Base-by-base conservation (phyloP, 2,329 filamentous ascomycete species). In the Colletotrichum noveboracense region DNA sequence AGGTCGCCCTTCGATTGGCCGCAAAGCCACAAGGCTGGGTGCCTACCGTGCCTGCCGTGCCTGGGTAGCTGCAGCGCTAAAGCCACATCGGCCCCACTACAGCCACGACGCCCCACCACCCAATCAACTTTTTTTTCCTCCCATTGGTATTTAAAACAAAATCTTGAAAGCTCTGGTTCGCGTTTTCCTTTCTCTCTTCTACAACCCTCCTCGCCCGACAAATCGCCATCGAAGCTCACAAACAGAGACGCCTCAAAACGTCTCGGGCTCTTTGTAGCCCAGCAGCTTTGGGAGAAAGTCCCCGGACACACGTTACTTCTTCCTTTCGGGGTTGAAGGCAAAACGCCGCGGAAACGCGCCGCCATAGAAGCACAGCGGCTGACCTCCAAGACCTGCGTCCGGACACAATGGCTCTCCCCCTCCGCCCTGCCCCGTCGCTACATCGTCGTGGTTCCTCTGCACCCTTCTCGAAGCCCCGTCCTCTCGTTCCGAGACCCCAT, bases 171-270 rank as follows among this genome's bases (percentile, higher is more conserved):
- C 43, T 52, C 58, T 24, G 26, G 28, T 61, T 32, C 32, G 2
- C 5, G 4, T n/a, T 78, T 80, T 79, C 72, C 78, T 82, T 80
- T 77, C 83, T 84, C 83, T 84, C 82, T 84, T 82, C 84, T 84
- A 83, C 87, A 88, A 91, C 92, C 93, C 93, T 94, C 93, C 95
- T 98, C 96, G 96, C 91, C 96, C 95, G 92, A 98, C 95, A 95
- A 95, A 98, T 98, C 96, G 96, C 96, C 94, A 93, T 98, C 96
- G 94, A 98, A 98, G 96, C 96, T 95, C 88, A 96, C 95, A 94
- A 88, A 98, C 95, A 94, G 95, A 94, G 89, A 91, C 83, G 81
- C 80, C 82, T 79, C 77, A 36, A 61, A 48, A 61, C 28, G 58
- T 76, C 71, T 75, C 81, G 83, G 56, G 81, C 78, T 80, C 81